These are phyloP conservation scores for Fusarium sublunatum DNA, from an alignment of 2,329 filamentous ascomycete genomes.

Conservation along the genomic window DNA sequence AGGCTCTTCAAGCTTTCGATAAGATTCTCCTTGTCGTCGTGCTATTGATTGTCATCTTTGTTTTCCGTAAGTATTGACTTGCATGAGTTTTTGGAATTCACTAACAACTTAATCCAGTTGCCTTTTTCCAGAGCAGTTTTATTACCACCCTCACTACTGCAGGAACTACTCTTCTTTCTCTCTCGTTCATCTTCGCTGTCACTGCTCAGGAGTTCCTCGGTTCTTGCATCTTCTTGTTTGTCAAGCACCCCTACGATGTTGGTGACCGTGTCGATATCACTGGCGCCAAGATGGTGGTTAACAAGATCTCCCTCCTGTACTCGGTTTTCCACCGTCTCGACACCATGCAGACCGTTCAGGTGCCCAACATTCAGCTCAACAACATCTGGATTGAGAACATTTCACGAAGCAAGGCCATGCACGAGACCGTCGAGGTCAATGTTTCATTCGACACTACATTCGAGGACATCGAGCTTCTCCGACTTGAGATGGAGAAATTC, in stretches of 20 bases:
- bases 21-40: constrained; percentile 85
- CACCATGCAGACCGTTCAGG: constrained; percentile 80
- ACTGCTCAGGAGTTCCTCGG: constrained; percentile 96
- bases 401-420: constrained; percentile 90
- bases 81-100: background rate
- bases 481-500: constrained; percentile 85
- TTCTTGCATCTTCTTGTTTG: constrained; percentile 97
- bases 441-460: constrained; percentile 89
- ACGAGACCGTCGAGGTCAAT: constrained; percentile 81
- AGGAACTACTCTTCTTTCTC: constrained; percentile 88
- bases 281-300: constrained; percentile 79
- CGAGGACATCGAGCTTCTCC: constrained; percentile 87
- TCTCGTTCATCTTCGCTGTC: constrained; percentile 96
- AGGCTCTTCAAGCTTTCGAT: constrained; percentile 92
- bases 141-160: constrained; percentile 87
- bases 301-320: constrained; percentile 93
- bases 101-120: constrained; percentile 61
- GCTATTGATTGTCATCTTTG: constrained; percentile 81
- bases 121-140: constrained; percentile 89
- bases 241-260: constrained; percentile 98
- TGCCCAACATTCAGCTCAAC: constrained; percentile 93
- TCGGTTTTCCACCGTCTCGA: constrained; percentile 89
- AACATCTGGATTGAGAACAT: constrained; percentile 96
- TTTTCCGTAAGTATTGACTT: constrained; percentile 71
- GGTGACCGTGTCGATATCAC: constrained; percentile 90